Conservation (phyloP, 192 early-diverging fungal species). For the Anaeromyces robustus region DNA sequence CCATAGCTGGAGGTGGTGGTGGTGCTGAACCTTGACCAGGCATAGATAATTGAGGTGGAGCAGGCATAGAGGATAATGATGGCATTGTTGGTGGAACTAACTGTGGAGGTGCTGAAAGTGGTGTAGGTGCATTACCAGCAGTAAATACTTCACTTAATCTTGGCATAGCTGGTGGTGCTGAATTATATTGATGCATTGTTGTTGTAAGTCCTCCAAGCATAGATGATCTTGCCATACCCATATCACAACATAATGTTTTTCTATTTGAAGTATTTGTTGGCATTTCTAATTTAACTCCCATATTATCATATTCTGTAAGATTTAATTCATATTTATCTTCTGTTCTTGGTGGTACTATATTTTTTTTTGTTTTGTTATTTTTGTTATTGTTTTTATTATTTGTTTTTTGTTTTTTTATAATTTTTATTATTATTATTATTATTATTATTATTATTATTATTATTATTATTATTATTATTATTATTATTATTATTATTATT, state of each 20-base stretch:
- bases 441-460: too few species aligned
- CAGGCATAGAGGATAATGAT: neutral
- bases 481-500: too few species aligned
- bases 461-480: too few species aligned
- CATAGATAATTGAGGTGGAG: neutral
- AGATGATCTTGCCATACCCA: neutral
- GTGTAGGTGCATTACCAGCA: neutral
- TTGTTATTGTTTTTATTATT: too few species aligned
- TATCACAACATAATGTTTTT: neutral
- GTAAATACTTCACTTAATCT: neutral
- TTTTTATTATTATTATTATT: too few species aligned
- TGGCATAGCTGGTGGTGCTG: neutral
- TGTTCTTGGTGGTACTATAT: neutral
- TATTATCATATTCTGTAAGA: neutral
- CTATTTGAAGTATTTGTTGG: neutral
- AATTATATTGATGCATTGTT: neutral
- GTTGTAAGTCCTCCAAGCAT: neutral
- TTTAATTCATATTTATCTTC: neutral
- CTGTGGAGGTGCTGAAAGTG: neutral
- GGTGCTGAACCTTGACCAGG: too few species aligned
- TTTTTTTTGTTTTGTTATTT: too few species aligned
- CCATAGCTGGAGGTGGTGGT: neutral
- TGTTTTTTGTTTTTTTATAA: too few species aligned
- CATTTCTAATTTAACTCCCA: neutral
- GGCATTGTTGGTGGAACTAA: neutral